Evolutionary conservation across 306 rosid species (phyloP).

Genomic region (Luffa acutangula): DNA sequence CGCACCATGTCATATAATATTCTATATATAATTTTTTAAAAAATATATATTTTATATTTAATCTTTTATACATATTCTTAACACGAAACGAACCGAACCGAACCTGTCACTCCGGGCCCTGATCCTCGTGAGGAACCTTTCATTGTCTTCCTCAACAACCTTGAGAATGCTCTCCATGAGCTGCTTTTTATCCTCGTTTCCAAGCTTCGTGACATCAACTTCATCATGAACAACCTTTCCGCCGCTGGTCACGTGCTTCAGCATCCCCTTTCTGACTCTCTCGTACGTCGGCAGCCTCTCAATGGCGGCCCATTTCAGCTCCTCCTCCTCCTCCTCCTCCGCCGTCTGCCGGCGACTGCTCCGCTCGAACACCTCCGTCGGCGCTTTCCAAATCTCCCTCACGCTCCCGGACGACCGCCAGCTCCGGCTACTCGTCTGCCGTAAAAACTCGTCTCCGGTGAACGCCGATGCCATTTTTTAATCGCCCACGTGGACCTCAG

Average conservation of each 20-base stretch:
- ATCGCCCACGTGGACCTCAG: not conserved
- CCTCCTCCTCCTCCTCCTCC: constrained; percentile 51
- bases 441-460: constrained; percentile 24
- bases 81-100: not conserved
- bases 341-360: constrained; percentile 16
- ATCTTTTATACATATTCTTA: too few relatives aligned
- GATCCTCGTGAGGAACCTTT: constrained; percentile 36
- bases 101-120: constrained; percentile 56
- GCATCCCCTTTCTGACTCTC: constrained; percentile 49
- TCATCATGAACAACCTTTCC: constrained; percentile 38
- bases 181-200: constrained; percentile 37
- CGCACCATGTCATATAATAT: too few relatives aligned
- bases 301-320: constrained; percentile 70
- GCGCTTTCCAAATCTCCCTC: constrained; percentile 45
- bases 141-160: constrained; percentile 68
- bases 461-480: constrained; percentile 29
- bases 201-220: constrained; percentile 53
- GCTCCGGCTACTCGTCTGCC: constrained; percentile 33
- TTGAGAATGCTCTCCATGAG: constrained; percentile 46
- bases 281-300: constrained; percentile 70
- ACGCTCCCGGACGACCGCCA: constrained; percentile 36
- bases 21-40: too few relatives aligned
- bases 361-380: constrained; percentile 47
- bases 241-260: constrained; percentile 36
- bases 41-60: too few relatives aligned